phyloP scores from a whole-genome alignment of 306 rosid genomes.

The Canavalia ensiformis region DNA sequence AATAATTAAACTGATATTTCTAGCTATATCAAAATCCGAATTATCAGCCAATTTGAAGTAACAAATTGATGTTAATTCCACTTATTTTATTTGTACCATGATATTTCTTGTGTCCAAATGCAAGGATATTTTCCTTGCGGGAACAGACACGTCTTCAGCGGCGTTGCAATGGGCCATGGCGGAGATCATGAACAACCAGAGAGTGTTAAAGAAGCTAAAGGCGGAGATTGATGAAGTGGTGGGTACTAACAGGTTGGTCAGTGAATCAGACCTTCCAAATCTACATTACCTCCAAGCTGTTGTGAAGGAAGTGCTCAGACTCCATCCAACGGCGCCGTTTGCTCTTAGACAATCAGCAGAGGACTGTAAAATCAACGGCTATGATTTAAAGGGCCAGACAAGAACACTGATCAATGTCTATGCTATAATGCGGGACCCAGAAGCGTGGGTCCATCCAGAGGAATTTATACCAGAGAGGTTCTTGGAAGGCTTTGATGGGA shows the following conservation, averaged over 20 bases:
- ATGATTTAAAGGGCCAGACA: slow-evolving; percentile 45
- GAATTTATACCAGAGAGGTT: slow-evolving; percentile 63
- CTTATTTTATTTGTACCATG: neutral
- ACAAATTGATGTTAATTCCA: too few relatives aligned
- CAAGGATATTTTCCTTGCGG: slow-evolving; percentile 62
- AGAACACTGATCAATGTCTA: slow-evolving; percentile 56
- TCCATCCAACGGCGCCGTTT: slow-evolving; percentile 58
- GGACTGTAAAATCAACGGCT: slow-evolving; percentile 56
- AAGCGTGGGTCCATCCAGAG: slow-evolving; percentile 55
- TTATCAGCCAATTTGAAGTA: too few relatives aligned
- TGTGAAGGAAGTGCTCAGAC: slow-evolving; percentile 56
- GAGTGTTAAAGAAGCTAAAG: slow-evolving; percentile 36
- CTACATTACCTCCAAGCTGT: slow-evolving; percentile 55
- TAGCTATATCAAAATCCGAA: too few relatives aligned
- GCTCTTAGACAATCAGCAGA: slow-evolving; percentile 50
- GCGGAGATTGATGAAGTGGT: slow-evolving; percentile 56
- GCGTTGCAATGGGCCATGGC: slow-evolving; percentile 62
- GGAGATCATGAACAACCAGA: slow-evolving; percentile 55
- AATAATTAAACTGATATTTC: too few relatives aligned
- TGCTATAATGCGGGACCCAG: slow-evolving; percentile 69
- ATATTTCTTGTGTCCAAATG: neutral
- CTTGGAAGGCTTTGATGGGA: neutral
- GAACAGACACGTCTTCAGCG: slow-evolving; percentile 60
- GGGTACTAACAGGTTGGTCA: slow-evolving; percentile 48
- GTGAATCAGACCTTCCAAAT: slow-evolving; percentile 54